Conservation (phyloP, 371 early-diverging fungal species). For the Saksenaea vasiformis region DNA sequence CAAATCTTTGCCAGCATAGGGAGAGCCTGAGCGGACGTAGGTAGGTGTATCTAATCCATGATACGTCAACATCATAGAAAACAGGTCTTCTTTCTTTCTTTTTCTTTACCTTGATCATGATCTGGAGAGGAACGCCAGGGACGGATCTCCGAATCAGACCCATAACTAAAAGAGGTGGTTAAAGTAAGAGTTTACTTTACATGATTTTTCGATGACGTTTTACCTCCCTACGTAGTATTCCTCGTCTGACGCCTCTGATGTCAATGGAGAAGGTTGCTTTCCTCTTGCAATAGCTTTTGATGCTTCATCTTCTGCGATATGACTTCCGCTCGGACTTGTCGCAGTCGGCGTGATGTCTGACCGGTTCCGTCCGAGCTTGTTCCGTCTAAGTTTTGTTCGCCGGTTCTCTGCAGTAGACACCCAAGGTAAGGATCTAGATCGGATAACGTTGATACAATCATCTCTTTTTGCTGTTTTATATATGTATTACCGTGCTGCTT, state of each 20-base stretch:
- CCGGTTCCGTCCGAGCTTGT: neutral
- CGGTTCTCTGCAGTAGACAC: neutral
- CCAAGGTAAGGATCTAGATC: constrained; percentile 26
- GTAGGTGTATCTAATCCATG: constrained; percentile 23
- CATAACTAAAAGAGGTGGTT: neutral
- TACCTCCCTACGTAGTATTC: constrained; percentile 18
- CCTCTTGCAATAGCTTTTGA: neutral
- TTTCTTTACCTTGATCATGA: constrained; percentile 8
- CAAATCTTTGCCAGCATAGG: neutral
- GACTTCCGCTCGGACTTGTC: constrained; percentile 1
- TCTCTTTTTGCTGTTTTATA: no score
- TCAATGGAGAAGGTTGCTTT: neutral
- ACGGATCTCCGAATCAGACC: constrained; percentile 20
- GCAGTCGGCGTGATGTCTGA: neutral
- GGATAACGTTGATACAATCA: neutral
- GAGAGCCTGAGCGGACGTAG: constrained; percentile 13
- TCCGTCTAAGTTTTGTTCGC: constrained; percentile 1
- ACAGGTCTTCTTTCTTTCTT: neutral
- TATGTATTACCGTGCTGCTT: constrained; percentile 42
- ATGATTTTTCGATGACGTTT: no score
- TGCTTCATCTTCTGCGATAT: constrained; percentile 11
- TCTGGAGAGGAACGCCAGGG: constrained; percentile 10
- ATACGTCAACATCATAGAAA: neutral
- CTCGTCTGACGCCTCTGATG: constrained; percentile 19
- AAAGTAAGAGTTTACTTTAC: neutral